Evolutionary conservation across 1,139 yeast species (phyloP), one percentile per base, ranked within the genome.

Genomic region (Blastobotrys ciferrii): DNA sequence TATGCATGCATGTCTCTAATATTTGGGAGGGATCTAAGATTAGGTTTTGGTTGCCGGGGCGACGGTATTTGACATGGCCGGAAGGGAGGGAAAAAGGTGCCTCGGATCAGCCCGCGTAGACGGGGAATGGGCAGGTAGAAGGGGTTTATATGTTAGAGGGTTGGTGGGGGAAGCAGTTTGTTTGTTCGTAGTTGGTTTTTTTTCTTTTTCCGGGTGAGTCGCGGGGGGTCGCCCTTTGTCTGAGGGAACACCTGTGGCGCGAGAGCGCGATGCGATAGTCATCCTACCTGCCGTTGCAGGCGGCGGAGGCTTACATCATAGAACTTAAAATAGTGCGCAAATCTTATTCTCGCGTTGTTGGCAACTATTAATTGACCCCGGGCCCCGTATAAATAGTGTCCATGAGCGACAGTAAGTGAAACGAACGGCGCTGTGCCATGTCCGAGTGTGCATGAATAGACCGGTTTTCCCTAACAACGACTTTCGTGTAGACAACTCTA

Each of bases 321-420:
- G 19, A 36, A 19, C 40, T 36, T 36, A 36, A 36, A 36, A 36
- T 36, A 36, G 40, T 36, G 40, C 40, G 19, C 19, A 33, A 33
- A 33, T 33, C 37, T 33, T 33, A 36, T 17, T 17, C n/a, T 17
- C 19, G 14, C 25, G 25, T n/a, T 36, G 11, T 19, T 19, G 4
- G 4, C 38, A 23, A 19, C 40, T 28, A 17, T 36, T 36, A 13
- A n/a, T n/a, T n/a, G n/a, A 28, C 17, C 11, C 40, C 25, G 18
- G 40, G 40, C 28, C 18, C 18, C n/a, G 18, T 36, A 36, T 36
- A 36, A 18, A 36, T 36, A 23, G 28, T 23, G 28, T 23, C 28
- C 9, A 36, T 19, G 40, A 13, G 15, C 4, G 40, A 36, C 14
- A 18, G 40, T 36, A 19, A 36, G 40, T 23, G 17, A 9, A 23